These are phyloP conservation scores for Phialophora macrospora DNA, from an alignment of 2,329 filamentous ascomycete species.

Conservation along the genomic window DNA sequence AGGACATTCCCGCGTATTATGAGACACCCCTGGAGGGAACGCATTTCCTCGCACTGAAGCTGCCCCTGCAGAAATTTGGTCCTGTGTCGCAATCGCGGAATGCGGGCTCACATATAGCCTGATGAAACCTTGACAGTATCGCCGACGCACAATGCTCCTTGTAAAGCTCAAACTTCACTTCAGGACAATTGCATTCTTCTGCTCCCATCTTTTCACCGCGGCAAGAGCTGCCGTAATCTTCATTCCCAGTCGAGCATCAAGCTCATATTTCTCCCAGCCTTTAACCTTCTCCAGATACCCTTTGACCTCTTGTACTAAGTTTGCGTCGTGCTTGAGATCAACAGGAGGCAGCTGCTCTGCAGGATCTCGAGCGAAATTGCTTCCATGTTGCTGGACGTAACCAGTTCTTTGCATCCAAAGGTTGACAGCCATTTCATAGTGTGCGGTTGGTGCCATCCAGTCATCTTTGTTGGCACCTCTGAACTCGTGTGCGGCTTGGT, in stretches of 20 bases:
- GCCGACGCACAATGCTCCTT: neutral
- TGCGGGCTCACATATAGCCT: neutral
- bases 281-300: slow-evolving; percentile 62
- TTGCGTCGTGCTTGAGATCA: slow-evolving; percentile 42
- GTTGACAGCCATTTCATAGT: slow-evolving; percentile 85
- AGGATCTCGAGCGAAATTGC: slow-evolving; percentile 22
- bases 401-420: slow-evolving; percentile 70
- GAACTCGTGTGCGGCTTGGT: slow-evolving; percentile 52
- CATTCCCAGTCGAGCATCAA: slow-evolving; percentile 62
- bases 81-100: neutral
- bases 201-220: slow-evolving; percentile 52
- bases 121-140: neutral
- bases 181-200: slow-evolving; percentile 24
- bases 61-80: slow-evolving; percentile 12
- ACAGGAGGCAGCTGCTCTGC: slow-evolving; percentile 27
- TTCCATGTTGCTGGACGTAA: slow-evolving; percentile 45
- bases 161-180: slow-evolving; percentile 8
- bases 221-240: slow-evolving; percentile 55
- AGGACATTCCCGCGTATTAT: slow-evolving; percentile 60
- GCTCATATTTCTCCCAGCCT: slow-evolving; percentile 65
- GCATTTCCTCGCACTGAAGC: slow-evolving; percentile 54
- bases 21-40: slow-evolving; percentile 60
- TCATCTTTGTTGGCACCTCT: slow-evolving; percentile 58
- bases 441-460: slow-evolving; percentile 73
- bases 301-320: slow-evolving; percentile 58